These are phyloP conservation scores for Polytrichum formosum DNA, from an alignment of 225 moss, liverwort and hornwort species.

Conservation along the genomic window DNA sequence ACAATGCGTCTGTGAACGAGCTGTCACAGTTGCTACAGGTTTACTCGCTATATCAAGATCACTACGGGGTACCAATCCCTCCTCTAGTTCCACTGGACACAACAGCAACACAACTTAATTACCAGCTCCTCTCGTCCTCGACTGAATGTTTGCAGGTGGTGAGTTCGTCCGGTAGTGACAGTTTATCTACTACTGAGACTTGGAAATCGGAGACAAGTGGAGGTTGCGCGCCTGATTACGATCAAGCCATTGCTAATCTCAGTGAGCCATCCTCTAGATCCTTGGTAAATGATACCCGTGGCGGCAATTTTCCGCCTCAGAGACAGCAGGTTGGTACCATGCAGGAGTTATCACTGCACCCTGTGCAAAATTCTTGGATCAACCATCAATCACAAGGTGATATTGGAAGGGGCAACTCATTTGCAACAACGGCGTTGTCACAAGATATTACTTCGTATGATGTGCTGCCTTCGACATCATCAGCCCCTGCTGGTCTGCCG, in stretches of 20 bases:
- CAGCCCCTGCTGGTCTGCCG: conserved; percentile 17
- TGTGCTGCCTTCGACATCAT: conserved; percentile 24
- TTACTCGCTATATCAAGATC: conserved; percentile 66
- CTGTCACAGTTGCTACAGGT: conserved; percentile 67
- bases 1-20: conserved; percentile 31
- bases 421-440: conserved; percentile 8
- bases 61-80: conserved; percentile 41
- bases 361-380: conserved; percentile 41
- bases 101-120: conserved; percentile 30
- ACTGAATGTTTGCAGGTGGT: conserved; percentile 76
- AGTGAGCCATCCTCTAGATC: conserved; percentile 60
- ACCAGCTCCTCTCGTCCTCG: conserved; percentile 38
- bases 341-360: conserved; percentile 21
- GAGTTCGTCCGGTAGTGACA: conserved; percentile 71
- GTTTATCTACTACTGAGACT: conserved; percentile 46
- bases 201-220: conserved; percentile 62
- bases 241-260: conserved; percentile 25
- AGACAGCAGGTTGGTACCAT: conserved; percentile 30
- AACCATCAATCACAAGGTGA: conserved; percentile 16
- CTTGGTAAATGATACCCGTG: conserved; percentile 36
- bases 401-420: conserved; percentile 18
- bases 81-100: conserved; percentile 37
- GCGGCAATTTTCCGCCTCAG: conserved; percentile 30
- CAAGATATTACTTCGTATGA: conserved; percentile 26
- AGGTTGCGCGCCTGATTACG: conserved; percentile 37